Conservation (phyloP, 2,329 filamentous ascomycete species). For the Nigrospora oryzae region DNA sequence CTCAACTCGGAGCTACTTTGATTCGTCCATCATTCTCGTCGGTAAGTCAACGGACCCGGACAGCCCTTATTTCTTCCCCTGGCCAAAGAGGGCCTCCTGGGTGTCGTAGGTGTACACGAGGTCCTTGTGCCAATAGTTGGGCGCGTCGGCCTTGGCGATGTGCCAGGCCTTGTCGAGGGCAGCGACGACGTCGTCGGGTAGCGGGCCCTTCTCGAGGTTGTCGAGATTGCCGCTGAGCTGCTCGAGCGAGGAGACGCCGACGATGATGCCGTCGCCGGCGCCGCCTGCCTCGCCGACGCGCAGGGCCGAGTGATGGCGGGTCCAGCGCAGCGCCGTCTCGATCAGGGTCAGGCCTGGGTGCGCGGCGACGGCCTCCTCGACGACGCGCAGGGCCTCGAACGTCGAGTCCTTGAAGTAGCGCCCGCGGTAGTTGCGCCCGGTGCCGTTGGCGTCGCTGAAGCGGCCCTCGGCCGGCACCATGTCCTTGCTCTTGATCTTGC, state of each 20-base stretch:
- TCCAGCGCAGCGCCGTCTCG: constrained; percentile 68
- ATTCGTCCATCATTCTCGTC: too few species aligned
- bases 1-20: too few species aligned
- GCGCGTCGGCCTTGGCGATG: constrained; percentile 50
- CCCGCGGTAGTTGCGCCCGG: constrained; percentile 50
- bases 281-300: constrained; percentile 9
- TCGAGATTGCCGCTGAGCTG: constrained; percentile 52
- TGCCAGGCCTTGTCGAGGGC: constrained; percentile 72
- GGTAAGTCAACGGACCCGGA: too few species aligned
- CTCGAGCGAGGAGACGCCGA: constrained; percentile 48
- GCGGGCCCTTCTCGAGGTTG: constrained; percentile 57
- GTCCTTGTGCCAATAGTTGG: constrained; percentile 49
- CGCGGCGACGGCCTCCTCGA: constrained; percentile 61
- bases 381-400: constrained; percentile 54
- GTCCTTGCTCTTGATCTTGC: constrained; percentile 66
- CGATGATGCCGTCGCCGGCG: constrained; percentile 50
- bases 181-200: constrained; percentile 68
- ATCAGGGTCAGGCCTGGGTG: constrained; percentile 56
- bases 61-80: constrained; percentile 24
- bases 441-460: constrained; percentile 47
- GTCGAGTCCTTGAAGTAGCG: constrained; percentile 65
- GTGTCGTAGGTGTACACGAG: constrained; percentile 62
- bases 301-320: constrained; percentile 59
- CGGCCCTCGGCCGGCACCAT: constrained; percentile 56
- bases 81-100: constrained; percentile 47